Evolutionary conservation across 2,329 filamentous ascomycete species (phyloP), one percentile per base, ranked within the genome.

Genomic region (Aureobasidium zeae): DNA sequence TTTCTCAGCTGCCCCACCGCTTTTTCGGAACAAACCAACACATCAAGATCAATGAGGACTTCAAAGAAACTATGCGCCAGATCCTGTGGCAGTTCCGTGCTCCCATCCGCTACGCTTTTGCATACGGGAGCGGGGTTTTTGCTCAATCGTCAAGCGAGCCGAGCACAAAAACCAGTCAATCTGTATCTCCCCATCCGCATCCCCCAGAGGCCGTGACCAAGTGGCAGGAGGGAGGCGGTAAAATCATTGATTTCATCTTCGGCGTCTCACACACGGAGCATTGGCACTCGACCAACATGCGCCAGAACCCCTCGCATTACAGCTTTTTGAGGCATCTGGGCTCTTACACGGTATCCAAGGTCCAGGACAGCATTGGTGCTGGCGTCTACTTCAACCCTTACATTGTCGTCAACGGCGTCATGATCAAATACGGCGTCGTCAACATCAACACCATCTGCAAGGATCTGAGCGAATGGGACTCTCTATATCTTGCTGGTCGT

Each of bases 241-340:
- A 95, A 68, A 94, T 96, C 81, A 94, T 98, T 51, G 91, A 98
- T 65, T 94, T 98, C 61, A 93, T 98, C 53, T 91, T 98, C 60
- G 91, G 89, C 19, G 89, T 96, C 9, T 86, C 85, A 1, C 86
- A 94, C 62, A 86, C 84, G 1, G 84, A 98, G 59, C 91, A 98
- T 65, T 98, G 89, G 86, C 91, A 98, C 65, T 88, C 83, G 24
- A 72, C 98, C 48, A 98, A 98, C 57, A 71, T 98, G 54, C 73
- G 75, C 51, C 83, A 95, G 61, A 83, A 98, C 58, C 82, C 85
- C 6, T 75, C 93, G 55, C 91, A 98, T 63, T 98, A 98, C 66
- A 96, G 89, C 1, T 80, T 76, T 9, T 69, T 98, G 15, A 85
- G 84, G 1, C 81, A 79, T 11, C 65, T 95, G 15, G 89, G 89